phyloP scores from a whole-genome alignment of 2,329 filamentous ascomycete species.

The Xylaria sp. region DNA sequence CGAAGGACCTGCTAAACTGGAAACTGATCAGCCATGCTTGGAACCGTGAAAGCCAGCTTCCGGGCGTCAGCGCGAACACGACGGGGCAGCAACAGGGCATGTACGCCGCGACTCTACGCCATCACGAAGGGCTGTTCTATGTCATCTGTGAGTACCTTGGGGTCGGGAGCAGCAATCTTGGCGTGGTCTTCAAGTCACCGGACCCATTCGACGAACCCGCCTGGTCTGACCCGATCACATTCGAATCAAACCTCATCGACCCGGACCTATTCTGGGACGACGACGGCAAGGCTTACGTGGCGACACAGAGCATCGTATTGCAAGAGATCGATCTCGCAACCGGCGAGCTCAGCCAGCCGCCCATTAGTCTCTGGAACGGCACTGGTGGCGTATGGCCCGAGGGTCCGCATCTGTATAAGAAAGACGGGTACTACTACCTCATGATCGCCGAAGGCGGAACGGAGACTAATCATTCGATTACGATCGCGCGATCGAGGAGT shows the following conservation, averaged over 20 bases:
- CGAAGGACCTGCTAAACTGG: conserved; percentile 62
- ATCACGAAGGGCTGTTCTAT: conserved; percentile 48
- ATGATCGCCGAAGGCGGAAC: conserved; percentile 62
- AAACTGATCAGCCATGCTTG: conserved; percentile 55
- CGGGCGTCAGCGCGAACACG: conserved; percentile 49
- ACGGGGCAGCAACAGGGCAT: conserved; percentile 48
- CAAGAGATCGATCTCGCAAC: conserved; percentile 51
- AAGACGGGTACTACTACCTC: conserved; percentile 59
- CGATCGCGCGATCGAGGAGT: conserved; percentile 54
- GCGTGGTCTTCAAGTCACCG: conserved; percentile 52
- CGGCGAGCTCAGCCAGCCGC: conserved; percentile 47
- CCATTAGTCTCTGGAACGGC: conserved; percentile 56
- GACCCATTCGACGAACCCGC: conserved; percentile 53
- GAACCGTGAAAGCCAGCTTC: conserved; percentile 55
- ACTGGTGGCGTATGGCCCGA: conserved; percentile 56
- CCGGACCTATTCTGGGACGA: conserved; percentile 57
- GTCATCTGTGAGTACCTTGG: conserved; percentile 49
- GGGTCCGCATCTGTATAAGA: conserved; percentile 58
- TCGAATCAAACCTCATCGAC: conserved; percentile 51
- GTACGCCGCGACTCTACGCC: conserved; percentile 50
- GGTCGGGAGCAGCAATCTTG: conserved; percentile 21
- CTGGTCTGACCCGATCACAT: conserved; percentile 55
- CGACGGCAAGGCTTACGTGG: conserved; percentile 52
- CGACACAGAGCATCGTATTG: conserved; percentile 47
- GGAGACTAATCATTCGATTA: conserved; percentile 53